These are phyloP conservation scores for Hericium erinaceus DNA, from an alignment of 768 basidiomycete genomes.

Conservation along the genomic window DNA sequence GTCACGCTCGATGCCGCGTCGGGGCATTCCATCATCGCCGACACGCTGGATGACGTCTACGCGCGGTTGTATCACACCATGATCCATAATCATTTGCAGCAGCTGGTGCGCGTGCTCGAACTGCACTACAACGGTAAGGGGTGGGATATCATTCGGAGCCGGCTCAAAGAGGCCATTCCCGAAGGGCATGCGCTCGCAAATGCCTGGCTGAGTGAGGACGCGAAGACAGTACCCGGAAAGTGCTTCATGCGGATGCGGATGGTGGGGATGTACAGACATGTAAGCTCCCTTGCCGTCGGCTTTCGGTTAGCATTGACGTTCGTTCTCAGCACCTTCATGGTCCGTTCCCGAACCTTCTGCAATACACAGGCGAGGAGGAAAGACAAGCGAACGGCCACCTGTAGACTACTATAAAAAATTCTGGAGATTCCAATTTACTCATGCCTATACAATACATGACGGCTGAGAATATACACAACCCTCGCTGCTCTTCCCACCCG, in stretches of 20 bases:
- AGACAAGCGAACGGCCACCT: background rate
- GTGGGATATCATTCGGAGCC: conserved; percentile 40
- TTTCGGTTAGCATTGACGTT: background rate
- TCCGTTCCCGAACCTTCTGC: conserved; percentile 47
- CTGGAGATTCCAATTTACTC: too few relatives aligned
- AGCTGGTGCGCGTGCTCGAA: conserved; percentile 46
- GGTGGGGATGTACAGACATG: conserved; percentile 46
- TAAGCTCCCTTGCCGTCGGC: conserved; percentile 23
- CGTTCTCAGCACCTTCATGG: conserved; percentile 39
- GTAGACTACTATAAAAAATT: too few relatives aligned
- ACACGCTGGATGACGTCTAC: conserved; percentile 46
- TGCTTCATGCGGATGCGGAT: conserved; percentile 52
- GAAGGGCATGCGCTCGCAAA: conserved; percentile 34
- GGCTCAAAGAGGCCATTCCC: conserved; percentile 36
- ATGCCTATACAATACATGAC: too few relatives aligned
- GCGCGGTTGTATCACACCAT: conserved; percentile 49
- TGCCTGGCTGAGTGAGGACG: conserved; percentile 42
- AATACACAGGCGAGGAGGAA: conserved; percentile 29
- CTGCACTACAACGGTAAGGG: conserved; percentile 48
- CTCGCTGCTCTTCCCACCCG: too few relatives aligned
- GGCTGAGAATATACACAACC: too few relatives aligned
- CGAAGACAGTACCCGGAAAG: conserved; percentile 41
- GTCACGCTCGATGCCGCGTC: conserved; percentile 39
- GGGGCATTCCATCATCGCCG: conserved; percentile 30
- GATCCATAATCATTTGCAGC: conserved; percentile 52